Percentiles rank a stretch among this genome's conserved stretches.
Evolutionary conservation across 371 early-diverging fungal species (phyloP).

Genomic region (Mortierella polycephala): DNA sequence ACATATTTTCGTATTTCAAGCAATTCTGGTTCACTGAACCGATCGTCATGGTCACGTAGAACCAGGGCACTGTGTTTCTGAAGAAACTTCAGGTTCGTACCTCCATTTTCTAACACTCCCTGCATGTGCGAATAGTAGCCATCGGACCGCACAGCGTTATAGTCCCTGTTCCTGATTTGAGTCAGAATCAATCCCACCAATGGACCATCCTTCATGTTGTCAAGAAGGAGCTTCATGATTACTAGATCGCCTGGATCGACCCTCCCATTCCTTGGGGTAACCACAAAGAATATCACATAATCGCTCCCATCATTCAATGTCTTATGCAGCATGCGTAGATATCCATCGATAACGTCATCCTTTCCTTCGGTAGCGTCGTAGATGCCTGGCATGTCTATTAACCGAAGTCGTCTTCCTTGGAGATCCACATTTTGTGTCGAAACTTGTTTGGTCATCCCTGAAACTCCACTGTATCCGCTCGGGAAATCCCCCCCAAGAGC

Average conservation of each 20-base stretch:
- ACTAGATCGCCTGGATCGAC: neutral
- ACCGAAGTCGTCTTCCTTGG: neutral
- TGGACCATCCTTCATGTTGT: neutral
- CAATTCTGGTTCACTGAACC: neutral
- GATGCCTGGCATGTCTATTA: slow-evolving; percentile 8
- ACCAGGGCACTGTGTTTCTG: neutral
- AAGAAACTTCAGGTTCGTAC: neutral
- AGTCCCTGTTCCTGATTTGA: neutral
- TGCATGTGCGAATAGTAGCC: neutral
- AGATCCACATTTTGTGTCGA: neutral
- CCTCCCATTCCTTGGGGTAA: slow-evolving; percentile 1
- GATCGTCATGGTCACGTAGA: neutral
- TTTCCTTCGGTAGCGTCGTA: neutral
- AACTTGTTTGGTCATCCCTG: neutral
- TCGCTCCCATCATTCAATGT: neutral
- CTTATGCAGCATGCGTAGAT: neutral
- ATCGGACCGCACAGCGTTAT: neutral
- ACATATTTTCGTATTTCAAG: neutral
- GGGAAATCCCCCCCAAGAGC: slow-evolving; percentile 1
- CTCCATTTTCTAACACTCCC: neutral
- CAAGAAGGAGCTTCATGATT: neutral
- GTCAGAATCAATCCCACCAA: slow-evolving; percentile 2
- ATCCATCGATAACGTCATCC: neutral
- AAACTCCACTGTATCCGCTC: neutral
- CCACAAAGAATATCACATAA: neutral